Evolutionary conservation across 1,284 basidiomycete genomes (phyloP).

Genomic region (Ustilago sp.): DNA sequence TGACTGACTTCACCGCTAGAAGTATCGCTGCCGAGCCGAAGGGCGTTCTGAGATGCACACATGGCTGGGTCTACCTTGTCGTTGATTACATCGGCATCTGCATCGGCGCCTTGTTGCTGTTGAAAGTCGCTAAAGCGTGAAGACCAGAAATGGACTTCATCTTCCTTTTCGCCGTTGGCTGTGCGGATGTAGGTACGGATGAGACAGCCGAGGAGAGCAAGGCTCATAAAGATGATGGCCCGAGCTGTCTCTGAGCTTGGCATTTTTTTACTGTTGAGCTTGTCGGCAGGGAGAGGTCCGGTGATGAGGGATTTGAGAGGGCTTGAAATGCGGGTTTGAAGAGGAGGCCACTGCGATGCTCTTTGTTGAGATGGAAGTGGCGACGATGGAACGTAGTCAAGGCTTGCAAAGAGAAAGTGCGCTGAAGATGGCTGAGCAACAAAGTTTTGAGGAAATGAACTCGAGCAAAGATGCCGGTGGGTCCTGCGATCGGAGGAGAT

Average conservation of each 20-base stretch:
- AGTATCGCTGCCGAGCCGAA: slow-evolving; percentile 30
- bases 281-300: not conserved
- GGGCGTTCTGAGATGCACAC: not conserved
- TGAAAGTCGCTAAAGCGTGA: slow-evolving; percentile 30
- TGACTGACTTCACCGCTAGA: slow-evolving; percentile 47
- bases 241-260: slow-evolving; percentile 36
- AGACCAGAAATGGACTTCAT: slow-evolving; percentile 47
- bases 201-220: slow-evolving; percentile 43
- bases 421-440: not conserved
- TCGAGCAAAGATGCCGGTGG: slow-evolving; percentile 4
- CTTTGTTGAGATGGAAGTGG: not conserved
- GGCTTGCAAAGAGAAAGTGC: no score
- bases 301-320: not conserved
- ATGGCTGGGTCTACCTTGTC: not conserved
- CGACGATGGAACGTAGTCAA: not conserved
- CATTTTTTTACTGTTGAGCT: slow-evolving; percentile 24
- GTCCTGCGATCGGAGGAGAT: slow-evolving; percentile 1
- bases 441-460: slow-evolving; percentile 9
- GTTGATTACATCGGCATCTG: not conserved
- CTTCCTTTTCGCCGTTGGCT: slow-evolving; percentile 47
- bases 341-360: not conserved
- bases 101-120: not conserved
- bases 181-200: slow-evolving; percentile 50
- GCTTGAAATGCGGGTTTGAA: not conserved
- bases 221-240: slow-evolving; percentile 38